Evolutionary conservation across 139 green algal species (phyloP).

Genomic region (Haematococcus lacustris): DNA sequence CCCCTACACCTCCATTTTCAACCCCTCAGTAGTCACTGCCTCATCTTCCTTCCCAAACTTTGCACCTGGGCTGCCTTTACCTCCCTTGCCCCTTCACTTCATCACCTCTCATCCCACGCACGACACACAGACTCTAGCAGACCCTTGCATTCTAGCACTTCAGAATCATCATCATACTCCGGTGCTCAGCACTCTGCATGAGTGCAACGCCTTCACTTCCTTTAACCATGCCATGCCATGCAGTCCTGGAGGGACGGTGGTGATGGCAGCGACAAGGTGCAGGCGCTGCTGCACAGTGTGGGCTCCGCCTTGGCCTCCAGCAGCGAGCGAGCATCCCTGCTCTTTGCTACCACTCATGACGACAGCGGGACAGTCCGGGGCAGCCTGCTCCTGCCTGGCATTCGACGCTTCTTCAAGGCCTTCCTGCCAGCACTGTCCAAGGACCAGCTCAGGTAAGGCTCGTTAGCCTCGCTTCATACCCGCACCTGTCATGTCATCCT

Average conservation of each 20-base stretch:
- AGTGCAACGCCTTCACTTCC: no score
- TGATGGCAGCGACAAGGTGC: not conserved
- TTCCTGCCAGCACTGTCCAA: not conserved
- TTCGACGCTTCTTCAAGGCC: constrained; percentile 2
- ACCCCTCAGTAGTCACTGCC: no score
- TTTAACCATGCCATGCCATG: not conserved
- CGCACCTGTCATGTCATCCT: not conserved
- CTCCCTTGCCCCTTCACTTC: no score
- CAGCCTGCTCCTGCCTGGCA: not conserved
- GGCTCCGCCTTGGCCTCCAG: not conserved
- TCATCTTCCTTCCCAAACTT: no score
- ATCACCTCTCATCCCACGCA: no score
- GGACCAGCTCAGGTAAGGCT: not conserved
- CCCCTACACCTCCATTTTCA: no score
- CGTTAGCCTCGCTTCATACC: not conserved
- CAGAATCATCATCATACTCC: no score
- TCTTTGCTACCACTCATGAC: not conserved
- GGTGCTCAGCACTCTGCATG: no score
- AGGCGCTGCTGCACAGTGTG: no score
- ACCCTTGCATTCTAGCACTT: no score
- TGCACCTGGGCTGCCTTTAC: no score
- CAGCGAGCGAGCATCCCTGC: not conserved
- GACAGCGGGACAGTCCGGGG: not conserved
- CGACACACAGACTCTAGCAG: no score
- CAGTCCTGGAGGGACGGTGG: not conserved